Evolutionary conservation across 2,329 filamentous ascomycete species (phyloP).

Genomic region (Pseudogymnoascus sp.): DNA sequence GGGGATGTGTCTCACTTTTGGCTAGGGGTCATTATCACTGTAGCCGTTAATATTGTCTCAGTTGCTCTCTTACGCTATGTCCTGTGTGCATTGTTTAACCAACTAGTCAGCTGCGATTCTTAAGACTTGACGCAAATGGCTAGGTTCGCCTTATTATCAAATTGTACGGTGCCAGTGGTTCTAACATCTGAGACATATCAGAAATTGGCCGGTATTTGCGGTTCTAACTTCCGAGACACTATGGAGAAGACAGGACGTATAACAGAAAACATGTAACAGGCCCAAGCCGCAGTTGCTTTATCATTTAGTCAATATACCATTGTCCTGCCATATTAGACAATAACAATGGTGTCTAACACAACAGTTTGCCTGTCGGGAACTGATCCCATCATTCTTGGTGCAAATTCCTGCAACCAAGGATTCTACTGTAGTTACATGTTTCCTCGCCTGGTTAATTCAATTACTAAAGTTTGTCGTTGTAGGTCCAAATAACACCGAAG

Average conservation of each 20-base stretch:
- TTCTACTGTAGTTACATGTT: background rate
- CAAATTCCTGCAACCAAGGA: background rate
- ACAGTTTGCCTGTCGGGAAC: background rate
- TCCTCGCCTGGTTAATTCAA: background rate
- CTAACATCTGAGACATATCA: background rate
- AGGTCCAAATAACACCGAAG: slow-evolving; percentile 19
- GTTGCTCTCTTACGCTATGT: background rate
- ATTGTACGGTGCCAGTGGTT: background rate
- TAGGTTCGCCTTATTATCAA: background rate
- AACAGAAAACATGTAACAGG: background rate
- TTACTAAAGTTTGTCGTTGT: background rate
- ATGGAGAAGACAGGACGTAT: background rate
- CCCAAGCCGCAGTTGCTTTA: background rate
- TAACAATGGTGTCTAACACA: background rate
- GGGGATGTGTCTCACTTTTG: background rate
- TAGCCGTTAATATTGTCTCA: background rate
- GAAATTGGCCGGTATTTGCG: background rate
- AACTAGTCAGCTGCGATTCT: background rate
- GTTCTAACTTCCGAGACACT: background rate
- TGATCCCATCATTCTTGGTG: background rate
- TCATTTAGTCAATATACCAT: background rate
- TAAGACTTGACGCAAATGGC: background rate
- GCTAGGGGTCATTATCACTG: background rate
- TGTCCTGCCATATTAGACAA: background rate
- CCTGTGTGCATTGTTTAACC: background rate